Evolutionary conservation across 192 early-diverging fungal species (phyloP).

Genomic region (Geranomyces variabilis): DNA sequence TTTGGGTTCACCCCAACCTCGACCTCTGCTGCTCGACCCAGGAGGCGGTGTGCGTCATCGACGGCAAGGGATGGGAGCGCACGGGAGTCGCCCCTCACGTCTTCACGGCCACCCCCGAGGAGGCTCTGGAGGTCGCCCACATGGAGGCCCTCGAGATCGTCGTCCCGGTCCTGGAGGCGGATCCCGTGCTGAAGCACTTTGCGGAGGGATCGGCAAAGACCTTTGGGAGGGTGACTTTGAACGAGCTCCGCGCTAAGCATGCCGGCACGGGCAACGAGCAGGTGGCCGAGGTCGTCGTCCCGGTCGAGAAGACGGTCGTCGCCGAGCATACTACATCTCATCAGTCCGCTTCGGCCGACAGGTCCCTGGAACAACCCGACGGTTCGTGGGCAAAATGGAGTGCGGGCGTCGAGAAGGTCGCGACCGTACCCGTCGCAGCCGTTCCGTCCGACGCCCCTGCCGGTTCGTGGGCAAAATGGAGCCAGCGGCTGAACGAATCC

Average conservation of each 20-base stretch:
- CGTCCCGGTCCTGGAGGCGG: not conserved
- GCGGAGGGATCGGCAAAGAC: not conserved
- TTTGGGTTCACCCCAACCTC: not conserved
- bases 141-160: not conserved
- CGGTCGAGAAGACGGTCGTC: no score
- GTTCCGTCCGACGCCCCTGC: no score
- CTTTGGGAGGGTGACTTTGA: not conserved
- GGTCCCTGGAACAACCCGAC: not conserved
- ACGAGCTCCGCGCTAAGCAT: not conserved
- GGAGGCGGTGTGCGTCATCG: not conserved
- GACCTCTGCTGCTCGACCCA: conserved; percentile 2
- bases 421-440: no score
- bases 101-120: not conserved
- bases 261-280: no score
- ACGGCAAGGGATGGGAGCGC: conserved; percentile 2
- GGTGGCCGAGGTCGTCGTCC: no score
- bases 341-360: not conserved
- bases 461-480: no score
- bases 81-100: not conserved
- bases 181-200: not conserved
- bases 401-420: no score
- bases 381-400: not conserved
- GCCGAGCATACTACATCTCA: no score
- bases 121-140: not conserved
- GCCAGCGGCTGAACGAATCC: no score